These are phyloP conservation scores for Populus trichocarpa DNA, from an alignment of 441 rosid species.

Conservation along the genomic window DNA sequence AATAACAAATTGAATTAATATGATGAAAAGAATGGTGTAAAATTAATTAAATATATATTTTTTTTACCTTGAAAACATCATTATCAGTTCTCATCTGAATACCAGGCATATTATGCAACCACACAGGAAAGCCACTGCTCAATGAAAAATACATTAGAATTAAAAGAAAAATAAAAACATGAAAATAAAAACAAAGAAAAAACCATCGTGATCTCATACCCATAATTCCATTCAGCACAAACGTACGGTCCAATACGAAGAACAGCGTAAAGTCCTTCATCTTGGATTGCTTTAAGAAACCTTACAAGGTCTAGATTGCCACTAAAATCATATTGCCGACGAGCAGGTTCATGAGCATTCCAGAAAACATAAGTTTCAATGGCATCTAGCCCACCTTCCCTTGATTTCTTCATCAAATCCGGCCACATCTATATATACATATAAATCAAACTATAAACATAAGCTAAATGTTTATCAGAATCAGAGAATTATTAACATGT, in stretches of 20 bases:
- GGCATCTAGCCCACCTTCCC: constrained; percentile 66
- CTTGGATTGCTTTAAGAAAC: constrained; percentile 43
- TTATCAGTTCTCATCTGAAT: constrained; percentile 62
- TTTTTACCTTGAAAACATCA: constrained; percentile 58
- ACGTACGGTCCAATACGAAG: constrained; percentile 82
- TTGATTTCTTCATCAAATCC: constrained; percentile 61
- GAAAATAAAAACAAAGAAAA: neutral
- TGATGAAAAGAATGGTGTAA: neutral
- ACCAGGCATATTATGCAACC: constrained; percentile 78
- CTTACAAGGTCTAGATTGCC: constrained; percentile 43
- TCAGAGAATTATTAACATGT: neutral
- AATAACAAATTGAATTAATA: neutral
- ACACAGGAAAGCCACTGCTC: constrained; percentile 69
- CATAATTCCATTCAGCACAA: constrained; percentile 80
- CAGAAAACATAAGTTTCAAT: constrained; percentile 80
- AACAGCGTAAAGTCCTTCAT: constrained; percentile 68
- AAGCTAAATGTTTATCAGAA: neutral
- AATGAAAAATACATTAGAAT: neutral
- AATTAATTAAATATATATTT: too few species aligned
- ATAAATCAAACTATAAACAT: too few species aligned
- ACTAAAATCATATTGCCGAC: constrained; percentile 52
- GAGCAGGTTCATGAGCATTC: constrained; percentile 68
- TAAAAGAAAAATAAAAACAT: neutral
- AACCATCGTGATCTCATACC: constrained; percentile 31
- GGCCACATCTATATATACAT: constrained; percentile 66